Evolutionary conservation across 768 basidiomycete genomes (phyloP).

Genomic region (Phallus indusiatus): DNA sequence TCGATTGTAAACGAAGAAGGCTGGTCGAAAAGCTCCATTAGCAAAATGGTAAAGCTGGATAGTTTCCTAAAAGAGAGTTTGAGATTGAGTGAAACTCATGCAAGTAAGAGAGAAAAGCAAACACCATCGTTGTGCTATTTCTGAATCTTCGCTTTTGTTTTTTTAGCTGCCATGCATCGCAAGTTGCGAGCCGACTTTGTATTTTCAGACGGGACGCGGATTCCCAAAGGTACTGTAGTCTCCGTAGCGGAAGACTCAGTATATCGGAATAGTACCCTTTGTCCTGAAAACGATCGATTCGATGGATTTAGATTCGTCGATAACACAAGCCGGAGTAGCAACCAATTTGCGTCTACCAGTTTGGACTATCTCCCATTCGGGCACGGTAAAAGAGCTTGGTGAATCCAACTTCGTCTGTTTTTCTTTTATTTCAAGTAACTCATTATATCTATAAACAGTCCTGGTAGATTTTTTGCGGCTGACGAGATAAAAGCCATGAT

Average conservation of each 20-base stretch:
- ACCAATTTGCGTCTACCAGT: neutral
- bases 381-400: neutral
- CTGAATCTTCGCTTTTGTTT: neutral
- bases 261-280: conserved; percentile 30
- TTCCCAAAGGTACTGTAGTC: conserved; percentile 19
- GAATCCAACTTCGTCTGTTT: neutral
- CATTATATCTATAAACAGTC: neutral
- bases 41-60: conserved; percentile 35
- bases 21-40: conserved; percentile 33
- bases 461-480: conserved; percentile 8
- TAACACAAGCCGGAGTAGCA: neutral
- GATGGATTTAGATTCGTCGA: conserved; percentile 4
- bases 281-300: neutral
- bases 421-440: neutral
- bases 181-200: conserved; percentile 22
- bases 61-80: conserved; percentile 43
- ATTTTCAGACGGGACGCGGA: conserved; percentile 25
- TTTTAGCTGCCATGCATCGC: conserved; percentile 15
- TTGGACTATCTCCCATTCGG: neutral
- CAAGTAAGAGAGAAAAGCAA: conserved; percentile 3
- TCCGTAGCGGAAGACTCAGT: conserved; percentile 13
- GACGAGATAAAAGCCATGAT: conserved; percentile 3
- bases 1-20: conserved; percentile 17
- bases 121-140: neutral
- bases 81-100: conserved; percentile 23